Evolutionary conservation across 495 filamentous ascomycete species (phyloP).

Genomic region (Hypoxylon fragiforme): DNA sequence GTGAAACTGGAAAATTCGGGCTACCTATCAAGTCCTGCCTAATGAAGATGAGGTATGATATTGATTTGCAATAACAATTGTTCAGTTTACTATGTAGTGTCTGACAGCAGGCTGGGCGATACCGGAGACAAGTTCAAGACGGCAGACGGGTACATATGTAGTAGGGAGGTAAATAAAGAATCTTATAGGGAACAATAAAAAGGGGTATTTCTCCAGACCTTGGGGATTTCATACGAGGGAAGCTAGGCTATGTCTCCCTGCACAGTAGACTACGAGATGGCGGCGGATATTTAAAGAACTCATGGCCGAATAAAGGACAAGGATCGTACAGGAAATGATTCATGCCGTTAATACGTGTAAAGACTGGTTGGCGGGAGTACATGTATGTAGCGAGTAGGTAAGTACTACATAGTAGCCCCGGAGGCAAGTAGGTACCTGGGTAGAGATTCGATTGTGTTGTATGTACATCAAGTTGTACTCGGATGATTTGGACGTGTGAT

Average conservation of each 20-base stretch:
- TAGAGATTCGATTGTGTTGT: slow-evolving; percentile 28
- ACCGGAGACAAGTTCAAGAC: slow-evolving; percentile 18
- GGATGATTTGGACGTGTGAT: slow-evolving; percentile 36
- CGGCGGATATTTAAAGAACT: slow-evolving; percentile 11
- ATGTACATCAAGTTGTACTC: slow-evolving; percentile 37
- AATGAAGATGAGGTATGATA: background rate
- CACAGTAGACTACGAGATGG: slow-evolving; percentile 1
- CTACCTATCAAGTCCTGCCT: background rate
- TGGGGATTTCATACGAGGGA: slow-evolving; percentile 8
- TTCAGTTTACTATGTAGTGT: slow-evolving; percentile 7
- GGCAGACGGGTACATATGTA: background rate
- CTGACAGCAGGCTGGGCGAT: slow-evolving; percentile 22
- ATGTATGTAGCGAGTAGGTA: no score
- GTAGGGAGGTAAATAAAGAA: background rate
- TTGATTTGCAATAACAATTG: slow-evolving; percentile 4
- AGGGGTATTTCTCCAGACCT: no score
- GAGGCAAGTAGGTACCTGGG: no score
- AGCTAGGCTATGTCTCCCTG: background rate
- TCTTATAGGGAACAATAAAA: background rate
- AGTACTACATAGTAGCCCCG: no score
- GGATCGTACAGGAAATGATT: slow-evolving; percentile 30
- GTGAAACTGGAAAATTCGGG: slow-evolving; percentile 4
- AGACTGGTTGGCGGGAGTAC: slow-evolving; percentile 30
- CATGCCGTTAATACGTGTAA: slow-evolving; percentile 34
- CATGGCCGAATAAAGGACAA: slow-evolving; percentile 14